Base-by-base conservation (phyloP, 2,329 filamentous ascomycete genomes). In the Aspergillus piperis region DNA sequence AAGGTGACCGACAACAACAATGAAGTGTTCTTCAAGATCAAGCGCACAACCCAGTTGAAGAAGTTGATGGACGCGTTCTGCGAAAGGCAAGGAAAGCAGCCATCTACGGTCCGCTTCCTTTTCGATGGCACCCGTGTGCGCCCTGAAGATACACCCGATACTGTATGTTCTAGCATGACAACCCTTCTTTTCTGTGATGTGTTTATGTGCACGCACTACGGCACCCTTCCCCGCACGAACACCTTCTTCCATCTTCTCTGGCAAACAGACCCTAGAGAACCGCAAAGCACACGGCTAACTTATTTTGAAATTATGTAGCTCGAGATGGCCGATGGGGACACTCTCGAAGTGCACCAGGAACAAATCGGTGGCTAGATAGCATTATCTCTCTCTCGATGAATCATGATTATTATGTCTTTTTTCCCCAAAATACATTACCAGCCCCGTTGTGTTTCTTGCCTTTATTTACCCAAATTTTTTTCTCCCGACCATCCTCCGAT, bases 21-120 rank as follows among this genome's bases (percentile, higher is more conserved):
- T 77, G 95, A 99, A 76, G 94, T 99, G 71, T 99, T 98, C 79
- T 99, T 99, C 84, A 99, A 99, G 84, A 99, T 99, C 82, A 99
- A 99, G 88, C 87, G 93, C 39, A 92, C 90, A 21, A 99, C 95
- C 1, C 91, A 92, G 76, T 86, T 99, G 1, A 95, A 96, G 81
- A 99, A 99, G 83, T 84, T 99, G 58, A 99, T 99, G 95, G 90
- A 92, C 63, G 95, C 95, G 19, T 99, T 98, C 78, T 99, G 95
- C 78, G 94, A 98, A 68, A 87, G 95, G 23, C 93, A 97, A 76
- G 95, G 95, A 70, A 98, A 98, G 83, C 87, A 89, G 36, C 81
- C 88, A 6, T 86, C 83, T 36, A 94, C 91, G 5, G 94, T 98
- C 50, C 89, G 95, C 30, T 99, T 99, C 78, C 83, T 99, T 1